phyloP scores from a whole-genome alignment of 2,329 filamentous ascomycete genomes.

The Paraphaeosphaeria minitans region DNA sequence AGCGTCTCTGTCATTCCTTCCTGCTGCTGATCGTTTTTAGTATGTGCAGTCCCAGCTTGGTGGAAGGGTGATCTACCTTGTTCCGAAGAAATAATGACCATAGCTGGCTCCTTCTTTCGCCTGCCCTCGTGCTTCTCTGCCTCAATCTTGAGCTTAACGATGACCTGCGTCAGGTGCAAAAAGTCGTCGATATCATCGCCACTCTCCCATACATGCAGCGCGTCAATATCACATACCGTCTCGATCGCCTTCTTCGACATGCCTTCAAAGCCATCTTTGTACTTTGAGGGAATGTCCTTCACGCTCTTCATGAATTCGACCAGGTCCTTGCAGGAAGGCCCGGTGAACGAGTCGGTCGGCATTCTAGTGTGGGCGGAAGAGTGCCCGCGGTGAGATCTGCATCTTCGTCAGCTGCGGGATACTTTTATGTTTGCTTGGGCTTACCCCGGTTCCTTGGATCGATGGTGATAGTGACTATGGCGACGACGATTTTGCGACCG shows the following conservation, averaged over 20 bases:
- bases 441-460: background rate
- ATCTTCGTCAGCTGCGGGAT: background rate
- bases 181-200: slow-evolving; percentile 40
- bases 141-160: slow-evolving; percentile 28
- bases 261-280: slow-evolving; percentile 28
- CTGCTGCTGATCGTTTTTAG: slow-evolving; percentile 17
- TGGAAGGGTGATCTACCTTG: background rate
- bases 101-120: slow-evolving; percentile 24
- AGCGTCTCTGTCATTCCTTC: slow-evolving; percentile 21
- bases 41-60: too few relatives aligned
- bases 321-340: slow-evolving; percentile 35
- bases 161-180: slow-evolving; percentile 37
- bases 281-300: slow-evolving; percentile 28
- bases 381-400: slow-evolving; percentile 13
- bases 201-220: slow-evolving; percentile 42
- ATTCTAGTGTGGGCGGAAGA: background rate
- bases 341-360: slow-evolving; percentile 26
- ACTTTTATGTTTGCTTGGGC: background rate
- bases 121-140: background rate
- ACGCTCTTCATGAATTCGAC: slow-evolving; percentile 30
- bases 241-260: slow-evolving; percentile 27
- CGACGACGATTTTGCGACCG: background rate
- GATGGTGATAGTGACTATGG: background rate
- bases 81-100: slow-evolving; percentile 31
- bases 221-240: slow-evolving; percentile 27